Evolutionary conservation across 805 yeast species (phyloP).

Genomic region (Lachancea sp.): DNA sequence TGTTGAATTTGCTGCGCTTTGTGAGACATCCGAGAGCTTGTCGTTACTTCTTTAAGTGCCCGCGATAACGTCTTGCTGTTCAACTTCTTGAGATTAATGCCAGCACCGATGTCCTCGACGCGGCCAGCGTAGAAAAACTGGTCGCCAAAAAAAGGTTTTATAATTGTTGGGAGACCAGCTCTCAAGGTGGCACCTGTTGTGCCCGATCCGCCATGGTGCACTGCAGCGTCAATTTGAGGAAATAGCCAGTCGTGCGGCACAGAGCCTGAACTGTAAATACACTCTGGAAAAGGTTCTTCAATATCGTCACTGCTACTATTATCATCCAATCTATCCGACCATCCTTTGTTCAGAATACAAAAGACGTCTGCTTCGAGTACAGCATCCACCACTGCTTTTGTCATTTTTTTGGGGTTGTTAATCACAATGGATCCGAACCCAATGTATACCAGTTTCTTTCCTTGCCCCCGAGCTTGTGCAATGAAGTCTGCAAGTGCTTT

Average conservation of each 20-base stretch:
- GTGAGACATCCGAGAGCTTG: constrained; percentile 57
- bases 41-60: constrained; percentile 64
- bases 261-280: constrained; percentile 61
- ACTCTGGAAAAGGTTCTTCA: constrained; percentile 51
- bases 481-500: constrained; percentile 53
- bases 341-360: constrained; percentile 86
- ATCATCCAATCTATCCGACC: constrained; percentile 70
- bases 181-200: constrained; percentile 89
- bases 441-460: constrained; percentile 75
- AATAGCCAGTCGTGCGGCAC: constrained; percentile 95
- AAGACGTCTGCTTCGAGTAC: constrained; percentile 74
- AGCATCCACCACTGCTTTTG: constrained; percentile 71
- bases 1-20: constrained; percentile 61
- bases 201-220: constrained; percentile 96
- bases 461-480: constrained; percentile 47
- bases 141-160: constrained; percentile 95
- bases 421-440: constrained; percentile 97
- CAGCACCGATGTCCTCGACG: constrained; percentile 85
- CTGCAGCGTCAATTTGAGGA: constrained; percentile 84
- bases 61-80: constrained; percentile 55
- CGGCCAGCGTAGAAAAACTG: constrained; percentile 87
- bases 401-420: constrained; percentile 68
- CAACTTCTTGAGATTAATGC: constrained; percentile 62
- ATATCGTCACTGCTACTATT: constrained; percentile 29
- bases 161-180: constrained; percentile 81